A percentile compares a stretch with the other conserved stretches of the same genome.
These are phyloP conservation scores for Aspergillus costaricaensis DNA, from an alignment of 2,329 filamentous ascomycete genomes.

Conservation along the genomic window DNA sequence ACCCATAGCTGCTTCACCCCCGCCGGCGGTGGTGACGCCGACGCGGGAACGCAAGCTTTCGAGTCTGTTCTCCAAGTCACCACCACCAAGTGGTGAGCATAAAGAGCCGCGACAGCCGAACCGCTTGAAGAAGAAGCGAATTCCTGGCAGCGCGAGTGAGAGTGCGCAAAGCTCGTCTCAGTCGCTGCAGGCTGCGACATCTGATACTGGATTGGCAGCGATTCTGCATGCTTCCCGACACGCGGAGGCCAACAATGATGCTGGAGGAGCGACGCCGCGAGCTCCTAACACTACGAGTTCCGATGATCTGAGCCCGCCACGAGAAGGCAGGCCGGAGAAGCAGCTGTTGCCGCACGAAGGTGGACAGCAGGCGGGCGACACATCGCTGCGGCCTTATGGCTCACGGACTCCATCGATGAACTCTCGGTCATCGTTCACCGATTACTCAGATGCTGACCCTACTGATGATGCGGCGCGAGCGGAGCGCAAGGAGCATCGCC, in stretches of 20 bases:
- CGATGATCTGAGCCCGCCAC: conserved; percentile 24
- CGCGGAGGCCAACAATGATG: conserved; percentile 32
- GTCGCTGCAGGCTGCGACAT: conserved; percentile 60
- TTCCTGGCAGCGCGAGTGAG: conserved; percentile 73
- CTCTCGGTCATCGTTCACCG: conserved; percentile 70
- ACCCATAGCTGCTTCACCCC: conserved; percentile 43
- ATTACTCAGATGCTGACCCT: conserved; percentile 78
- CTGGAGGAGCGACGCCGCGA: conserved; percentile 38
- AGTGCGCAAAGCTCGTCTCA: conserved; percentile 89
- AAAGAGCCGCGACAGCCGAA: conserved; percentile 74
- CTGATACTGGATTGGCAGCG: conserved; percentile 44
- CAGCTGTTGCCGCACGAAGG: conserved; percentile 38
- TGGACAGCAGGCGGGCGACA: conserved; percentile 48
- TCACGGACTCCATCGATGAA: conserved; percentile 78
- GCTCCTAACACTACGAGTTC: conserved; percentile 34
- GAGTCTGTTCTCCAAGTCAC: conserved; percentile 67
- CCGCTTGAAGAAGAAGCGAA: conserved; percentile 85
- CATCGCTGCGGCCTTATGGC: conserved; percentile 63
- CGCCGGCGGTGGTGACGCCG: conserved; percentile 54
- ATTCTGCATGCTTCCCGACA: conserved; percentile 27
- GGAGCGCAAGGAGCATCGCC: conserved; percentile 69
- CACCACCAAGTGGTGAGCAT: conserved; percentile 60
- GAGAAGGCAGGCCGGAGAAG: conserved; percentile 27
- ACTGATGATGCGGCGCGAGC: conserved; percentile 60
- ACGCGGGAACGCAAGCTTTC: conserved; percentile 68